phyloP scores from a whole-genome alignment of 805 yeast genomes.

The Cyberlindnera bimundalis region DNA sequence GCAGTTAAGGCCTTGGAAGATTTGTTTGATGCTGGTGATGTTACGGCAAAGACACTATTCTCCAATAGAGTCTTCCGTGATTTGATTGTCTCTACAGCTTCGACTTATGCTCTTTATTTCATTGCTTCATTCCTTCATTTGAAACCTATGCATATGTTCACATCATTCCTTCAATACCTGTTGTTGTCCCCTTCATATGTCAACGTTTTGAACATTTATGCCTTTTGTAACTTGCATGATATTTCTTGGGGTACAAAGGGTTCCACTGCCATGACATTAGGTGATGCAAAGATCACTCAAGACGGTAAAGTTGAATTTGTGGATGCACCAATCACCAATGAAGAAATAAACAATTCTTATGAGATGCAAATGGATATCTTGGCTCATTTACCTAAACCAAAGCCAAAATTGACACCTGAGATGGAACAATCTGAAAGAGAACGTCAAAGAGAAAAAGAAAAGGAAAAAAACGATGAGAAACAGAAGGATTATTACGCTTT shows the following conservation, averaged over 20 bases:
- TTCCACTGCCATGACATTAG: conserved; percentile 69
- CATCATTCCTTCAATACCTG: conserved; percentile 81
- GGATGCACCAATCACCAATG: conserved; percentile 70
- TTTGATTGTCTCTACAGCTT: conserved; percentile 75
- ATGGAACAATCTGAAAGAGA: conserved; percentile 30
- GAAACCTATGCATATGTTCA: conserved; percentile 91
- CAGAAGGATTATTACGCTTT: conserved; percentile 86
- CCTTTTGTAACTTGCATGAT: conserved; percentile 95
- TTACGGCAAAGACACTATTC: conserved; percentile 47
- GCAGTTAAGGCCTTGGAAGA: conserved; percentile 66
- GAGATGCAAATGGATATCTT: conserved; percentile 59
- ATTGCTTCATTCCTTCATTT: conserved; percentile 75
- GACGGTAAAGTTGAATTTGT: conserved; percentile 60
- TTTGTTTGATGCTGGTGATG: conserved; percentile 33
- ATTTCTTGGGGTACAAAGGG: conserved; percentile 98
- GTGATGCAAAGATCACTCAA: conserved; percentile 71
- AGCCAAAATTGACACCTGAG: conserved; percentile 29
- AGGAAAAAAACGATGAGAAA: conserved; percentile 43
- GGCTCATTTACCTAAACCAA: conserved; percentile 32
- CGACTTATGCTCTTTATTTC: conserved; percentile 81
- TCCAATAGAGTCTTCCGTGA: conserved; percentile 76
- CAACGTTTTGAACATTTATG: conserved; percentile 88
- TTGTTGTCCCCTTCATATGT: conserved; percentile 85
- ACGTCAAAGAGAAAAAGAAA: conserved; percentile 21
- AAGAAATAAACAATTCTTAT: conserved; percentile 75